Percentiles rank a stretch among this genome's conserved stretches.
phyloP scores from a whole-genome alignment of 306 rosid genomes.

The Medicago truncatula region DNA sequence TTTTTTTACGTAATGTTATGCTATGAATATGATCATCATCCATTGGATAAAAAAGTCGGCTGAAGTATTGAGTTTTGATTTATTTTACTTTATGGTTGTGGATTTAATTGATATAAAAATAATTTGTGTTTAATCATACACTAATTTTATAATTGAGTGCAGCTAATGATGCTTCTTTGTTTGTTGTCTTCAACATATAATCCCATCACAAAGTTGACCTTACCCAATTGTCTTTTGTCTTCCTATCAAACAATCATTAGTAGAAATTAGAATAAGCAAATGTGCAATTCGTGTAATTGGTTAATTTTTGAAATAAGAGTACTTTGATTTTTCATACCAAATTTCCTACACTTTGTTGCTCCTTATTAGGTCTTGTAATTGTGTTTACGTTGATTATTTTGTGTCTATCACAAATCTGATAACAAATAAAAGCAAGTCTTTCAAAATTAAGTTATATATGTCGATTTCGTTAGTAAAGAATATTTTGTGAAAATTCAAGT shows the following conservation, averaged over 20 bases:
- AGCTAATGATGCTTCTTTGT: neutral
- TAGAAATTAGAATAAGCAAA: neutral
- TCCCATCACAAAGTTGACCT: neutral
- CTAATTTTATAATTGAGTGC: conserved; percentile 13
- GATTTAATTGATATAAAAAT: neutral
- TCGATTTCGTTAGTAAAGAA: no score
- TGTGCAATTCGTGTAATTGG: neutral
- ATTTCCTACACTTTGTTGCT: no score
- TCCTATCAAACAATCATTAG: neutral
- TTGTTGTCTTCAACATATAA: neutral
- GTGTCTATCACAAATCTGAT: no score
- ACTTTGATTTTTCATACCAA: no score
- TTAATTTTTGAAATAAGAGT: neutral
- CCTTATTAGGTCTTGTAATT: no score
- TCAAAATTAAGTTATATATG: no score
- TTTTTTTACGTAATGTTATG: neutral
- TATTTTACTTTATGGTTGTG: neutral
- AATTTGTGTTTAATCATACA: neutral
- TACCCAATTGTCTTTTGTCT: neutral
- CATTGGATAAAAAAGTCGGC: neutral
- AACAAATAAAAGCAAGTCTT: no score
- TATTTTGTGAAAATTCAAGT: no score
- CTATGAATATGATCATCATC: neutral
- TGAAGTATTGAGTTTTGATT: neutral
- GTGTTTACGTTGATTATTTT: no score